phyloP scores from a whole-genome alignment of 805 yeast species.

The Teunomyces panamensis region DNA sequence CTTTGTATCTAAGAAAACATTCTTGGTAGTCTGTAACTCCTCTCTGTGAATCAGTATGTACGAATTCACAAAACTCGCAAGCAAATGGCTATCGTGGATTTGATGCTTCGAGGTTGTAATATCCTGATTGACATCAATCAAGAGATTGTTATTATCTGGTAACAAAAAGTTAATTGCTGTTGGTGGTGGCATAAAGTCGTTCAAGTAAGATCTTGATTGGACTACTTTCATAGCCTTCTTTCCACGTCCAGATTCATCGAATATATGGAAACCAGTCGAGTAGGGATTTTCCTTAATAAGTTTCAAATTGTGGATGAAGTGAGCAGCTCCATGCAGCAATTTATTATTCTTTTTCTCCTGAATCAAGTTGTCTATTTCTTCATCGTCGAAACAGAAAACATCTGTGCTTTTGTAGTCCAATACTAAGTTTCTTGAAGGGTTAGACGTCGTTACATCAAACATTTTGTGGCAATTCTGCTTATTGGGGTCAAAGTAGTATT shows the following conservation, averaged over 20 bases:
- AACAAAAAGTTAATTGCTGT: conserved; percentile 27
- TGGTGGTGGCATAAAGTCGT: conserved; percentile 42
- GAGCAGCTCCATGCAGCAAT: not conserved
- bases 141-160: conserved; percentile 15
- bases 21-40: conserved; percentile 4
- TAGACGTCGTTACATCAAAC: conserved; percentile 16
- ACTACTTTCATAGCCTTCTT: conserved; percentile 23
- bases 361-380: conserved; percentile 12
- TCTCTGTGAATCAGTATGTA: not conserved
- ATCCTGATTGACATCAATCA: conserved; percentile 18
- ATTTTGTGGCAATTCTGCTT: conserved; percentile 16
- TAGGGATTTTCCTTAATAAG: conserved; percentile 3
- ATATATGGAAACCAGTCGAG: conserved; percentile 40
- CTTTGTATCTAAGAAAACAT: conserved; percentile 12
- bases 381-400: conserved; percentile 25
- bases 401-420: conserved; percentile 13
- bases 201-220: conserved; percentile 37
- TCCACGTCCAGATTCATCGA: conserved; percentile 30
- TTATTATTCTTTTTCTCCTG: not conserved
- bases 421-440: conserved; percentile 8
- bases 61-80: conserved; percentile 4
- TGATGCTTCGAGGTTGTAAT: conserved; percentile 2
- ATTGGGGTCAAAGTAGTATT: conserved; percentile 10
- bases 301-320: conserved; percentile 5
- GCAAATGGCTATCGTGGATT: conserved; percentile 9